Percentiles rank a stretch among this genome's conserved stretches.
phyloP scores from a whole-genome alignment of 495 filamentous ascomycete species.

The Penicillium psychrofluorescens region DNA sequence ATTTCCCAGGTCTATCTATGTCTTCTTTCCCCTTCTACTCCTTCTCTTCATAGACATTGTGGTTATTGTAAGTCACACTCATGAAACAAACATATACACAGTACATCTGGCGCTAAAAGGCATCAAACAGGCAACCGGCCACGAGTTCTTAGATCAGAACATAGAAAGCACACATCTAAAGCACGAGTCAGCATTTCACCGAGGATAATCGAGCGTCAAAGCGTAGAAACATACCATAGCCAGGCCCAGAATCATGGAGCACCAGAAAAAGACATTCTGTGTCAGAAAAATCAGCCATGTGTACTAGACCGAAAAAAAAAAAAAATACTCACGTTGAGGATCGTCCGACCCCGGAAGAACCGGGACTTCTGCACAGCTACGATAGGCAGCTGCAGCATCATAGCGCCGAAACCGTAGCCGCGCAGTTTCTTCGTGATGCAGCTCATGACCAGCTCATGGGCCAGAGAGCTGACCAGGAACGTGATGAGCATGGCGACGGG shows the following conservation, averaged over 20 bases:
- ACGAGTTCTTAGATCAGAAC: constrained; percentile 38
- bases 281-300: not conserved
- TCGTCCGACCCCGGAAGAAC: constrained; percentile 63
- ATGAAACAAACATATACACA: no score
- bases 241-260: constrained; percentile 85
- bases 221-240: constrained; percentile 57
- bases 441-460: constrained; percentile 94
- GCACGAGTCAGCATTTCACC: constrained; percentile 2
- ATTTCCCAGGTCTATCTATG: no score
- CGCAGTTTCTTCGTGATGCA: constrained; percentile 96
- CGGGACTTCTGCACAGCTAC: constrained; percentile 79
- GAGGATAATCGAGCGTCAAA: not conserved
- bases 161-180: constrained; percentile 51
- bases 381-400: constrained; percentile 96
- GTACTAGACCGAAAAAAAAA: not conserved
- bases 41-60: no score
- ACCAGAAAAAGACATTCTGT: constrained; percentile 87
- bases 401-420: constrained; percentile 86
- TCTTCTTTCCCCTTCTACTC: no score
- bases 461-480: constrained; percentile 80
- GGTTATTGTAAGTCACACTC: no score
- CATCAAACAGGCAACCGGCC: no score
- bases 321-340: constrained; percentile 56
- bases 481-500: constrained; percentile 82
- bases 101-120: no score